phyloP scores from a whole-genome alignment of 2,329 filamentous ascomycete genomes.

The Fusarium anguioides region DNA sequence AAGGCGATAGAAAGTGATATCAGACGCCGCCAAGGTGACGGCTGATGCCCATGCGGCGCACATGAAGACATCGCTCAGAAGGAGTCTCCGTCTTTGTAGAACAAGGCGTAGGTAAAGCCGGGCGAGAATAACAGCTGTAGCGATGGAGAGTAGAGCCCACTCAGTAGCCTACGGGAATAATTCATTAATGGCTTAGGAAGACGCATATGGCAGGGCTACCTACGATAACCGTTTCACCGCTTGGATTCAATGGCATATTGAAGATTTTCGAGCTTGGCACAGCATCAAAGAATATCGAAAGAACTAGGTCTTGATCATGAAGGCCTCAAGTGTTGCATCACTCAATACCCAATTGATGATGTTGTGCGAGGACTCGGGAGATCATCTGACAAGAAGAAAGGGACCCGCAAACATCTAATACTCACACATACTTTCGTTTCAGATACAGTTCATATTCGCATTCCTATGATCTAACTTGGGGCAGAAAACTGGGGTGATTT shows the following conservation, averaged over 20 bases:
- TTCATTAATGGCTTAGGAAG: neutral
- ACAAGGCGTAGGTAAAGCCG: constrained; percentile 9
- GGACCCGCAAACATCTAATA: neutral
- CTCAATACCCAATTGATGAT: neutral
- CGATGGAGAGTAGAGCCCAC: constrained; percentile 13
- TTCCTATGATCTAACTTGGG: neutral
- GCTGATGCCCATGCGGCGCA: constrained; percentile 14
- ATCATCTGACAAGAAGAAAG: neutral
- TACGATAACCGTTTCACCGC: constrained; percentile 5
- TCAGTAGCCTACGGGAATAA: neutral
- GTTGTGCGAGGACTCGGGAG: neutral
- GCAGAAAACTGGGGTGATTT: neutral
- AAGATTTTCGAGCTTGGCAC: neutral
- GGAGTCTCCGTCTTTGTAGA: constrained; percentile 6
- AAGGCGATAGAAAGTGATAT: neutral
- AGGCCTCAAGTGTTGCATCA: neutral
- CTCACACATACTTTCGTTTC: neutral
- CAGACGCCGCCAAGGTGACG: neutral
- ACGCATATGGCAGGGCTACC: too few species aligned
- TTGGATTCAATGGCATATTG: constrained; percentile 6
- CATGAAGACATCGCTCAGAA: constrained; percentile 20
- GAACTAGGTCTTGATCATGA: neutral
- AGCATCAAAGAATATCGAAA: neutral
- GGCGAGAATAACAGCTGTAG: constrained; percentile 7
- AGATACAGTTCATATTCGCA: neutral